A percentile compares a stretch with the other conserved stretches of the same genome.
Conservation (phyloP, 2,329 filamentous ascomycete genomes). For the Hortaea werneckii region DNA sequence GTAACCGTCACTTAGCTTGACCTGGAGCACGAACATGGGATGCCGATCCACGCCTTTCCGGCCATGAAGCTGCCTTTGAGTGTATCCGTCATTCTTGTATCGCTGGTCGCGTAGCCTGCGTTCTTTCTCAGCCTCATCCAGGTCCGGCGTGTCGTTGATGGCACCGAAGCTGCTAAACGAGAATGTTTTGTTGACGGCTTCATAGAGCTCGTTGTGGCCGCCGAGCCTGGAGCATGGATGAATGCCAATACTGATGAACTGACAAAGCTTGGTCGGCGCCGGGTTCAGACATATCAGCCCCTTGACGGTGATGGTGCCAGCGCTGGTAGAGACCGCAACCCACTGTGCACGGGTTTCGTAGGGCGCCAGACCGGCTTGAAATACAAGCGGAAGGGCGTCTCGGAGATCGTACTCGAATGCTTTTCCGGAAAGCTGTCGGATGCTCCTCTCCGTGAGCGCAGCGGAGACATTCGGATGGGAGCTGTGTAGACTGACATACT, state of each 20-base stretch:
- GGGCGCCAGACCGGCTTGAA: constrained; percentile 55
- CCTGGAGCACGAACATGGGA: constrained; percentile 80
- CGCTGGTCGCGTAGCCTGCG: constrained; percentile 28
- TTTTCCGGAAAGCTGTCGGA: constrained; percentile 15
- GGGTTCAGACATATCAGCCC: constrained; percentile 65
- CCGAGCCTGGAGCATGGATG: constrained; percentile 49
- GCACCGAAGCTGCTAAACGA: constrained; percentile 65
- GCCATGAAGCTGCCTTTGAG: constrained; percentile 41
- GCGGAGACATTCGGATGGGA: constrained; percentile 9
- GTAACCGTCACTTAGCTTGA: constrained; percentile 11
- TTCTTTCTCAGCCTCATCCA: constrained; percentile 29
- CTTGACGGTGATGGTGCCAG: constrained; percentile 49
- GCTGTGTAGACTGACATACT: constrained; percentile 9
- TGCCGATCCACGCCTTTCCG: constrained; percentile 66
- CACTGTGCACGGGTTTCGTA: constrained; percentile 47
- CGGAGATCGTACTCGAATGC: constrained; percentile 13
- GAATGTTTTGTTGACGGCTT: constrained; percentile 71
- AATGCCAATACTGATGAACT: constrained; percentile 75
- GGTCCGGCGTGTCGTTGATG: constrained; percentile 35
- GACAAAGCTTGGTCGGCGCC: constrained; percentile 58
- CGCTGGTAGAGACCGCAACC: constrained; percentile 60
- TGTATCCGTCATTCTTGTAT: constrained; percentile 40
- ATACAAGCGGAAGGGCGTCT: constrained; percentile 44
- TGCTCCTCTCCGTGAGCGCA: constrained; percentile 18
- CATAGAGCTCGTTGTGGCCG: constrained; percentile 58